Evolutionary conservation across 192 early-diverging fungal species (phyloP), one percentile per base, ranked within the genome.

Genomic region (Spinellus fusiger): DNA sequence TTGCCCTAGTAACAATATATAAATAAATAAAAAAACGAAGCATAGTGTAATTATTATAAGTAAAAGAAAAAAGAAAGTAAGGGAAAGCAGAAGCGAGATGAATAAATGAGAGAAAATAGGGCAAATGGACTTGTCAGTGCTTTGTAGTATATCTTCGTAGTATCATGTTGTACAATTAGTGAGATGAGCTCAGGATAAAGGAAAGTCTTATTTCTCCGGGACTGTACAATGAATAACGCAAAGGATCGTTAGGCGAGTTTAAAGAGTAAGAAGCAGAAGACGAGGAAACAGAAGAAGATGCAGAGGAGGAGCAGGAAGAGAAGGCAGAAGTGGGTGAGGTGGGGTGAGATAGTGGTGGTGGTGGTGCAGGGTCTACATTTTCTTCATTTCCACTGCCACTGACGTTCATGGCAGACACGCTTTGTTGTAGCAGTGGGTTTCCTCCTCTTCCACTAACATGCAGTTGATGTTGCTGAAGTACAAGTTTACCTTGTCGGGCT

Each of bases 401-500:
- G n/a, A n/a, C n/a, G n/a, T n/a, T n/a, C n/a, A n/a, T n/a, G 40
- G 40, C 4, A 44, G 4, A 44, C 40, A 44, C 18, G 40, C 18
- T 44, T 44, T 44, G 40, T 44, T 18, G 40, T 12, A 13, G 7
- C 5, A 44, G 10, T 44, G 40, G 13, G 40, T 44, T 44, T 2
- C 40, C 40, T 44, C 10, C 40, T 44, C 40, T 44, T 44, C 40
- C 40, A 44, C 40, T 18, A 44, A 44, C 18, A 44, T 44, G 15
- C 40, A 44, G 49, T 16, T 61, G 48, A 26, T 20, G 59, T 51
- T 52, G 59, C 22, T 61, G 48, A 33, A 51, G 9, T 33, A 33
- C 59, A 31, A 51, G 29, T 33, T 61, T 61, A 49, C 48, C 64
- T 46, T 66, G 64, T 37, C 59, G 58, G 12, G 69, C 58, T 25